Evolutionary conservation across 2,329 filamentous ascomycete species (phyloP).

Genomic region (Hypoxylon sp.): DNA sequence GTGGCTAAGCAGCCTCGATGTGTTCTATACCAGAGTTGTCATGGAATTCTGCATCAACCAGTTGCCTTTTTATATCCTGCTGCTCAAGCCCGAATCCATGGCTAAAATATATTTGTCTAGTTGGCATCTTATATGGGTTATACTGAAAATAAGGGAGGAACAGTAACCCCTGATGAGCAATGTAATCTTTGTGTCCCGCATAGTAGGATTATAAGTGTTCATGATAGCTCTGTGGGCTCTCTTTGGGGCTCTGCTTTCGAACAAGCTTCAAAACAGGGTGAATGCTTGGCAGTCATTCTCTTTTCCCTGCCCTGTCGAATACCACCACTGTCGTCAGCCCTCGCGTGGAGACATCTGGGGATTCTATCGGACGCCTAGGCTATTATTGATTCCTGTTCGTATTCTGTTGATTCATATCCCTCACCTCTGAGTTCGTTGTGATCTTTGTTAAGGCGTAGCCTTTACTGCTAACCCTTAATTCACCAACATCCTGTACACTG

Average conservation of each 20-base stretch:
- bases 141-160: not conserved
- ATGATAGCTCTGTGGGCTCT: not conserved
- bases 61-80: not conserved
- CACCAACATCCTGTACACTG: not conserved
- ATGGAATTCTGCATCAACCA: not conserved
- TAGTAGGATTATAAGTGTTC: not conserved
- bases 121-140: not conserved
- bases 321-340: not conserved
- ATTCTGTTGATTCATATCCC: not conserved
- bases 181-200: not conserved
- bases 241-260: not conserved
- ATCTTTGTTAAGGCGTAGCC: not conserved
- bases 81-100: not conserved
- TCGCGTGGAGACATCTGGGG: not conserved
- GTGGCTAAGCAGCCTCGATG: not conserved
- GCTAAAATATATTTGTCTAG: not conserved
- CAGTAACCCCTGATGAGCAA: not conserved
- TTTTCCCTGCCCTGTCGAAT: not conserved
- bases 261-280: not conserved
- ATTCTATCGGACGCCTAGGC: not conserved
- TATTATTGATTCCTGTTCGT: not conserved
- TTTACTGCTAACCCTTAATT: not conserved
- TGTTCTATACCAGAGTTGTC: not conserved
- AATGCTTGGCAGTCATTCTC: not conserved
- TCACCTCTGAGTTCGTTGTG: not conserved